Evolutionary conservation across 1,139 yeast genomes (phyloP), one percentile per base, ranked within the genome.

Genomic region (Sugiyamaella neomexicana): DNA sequence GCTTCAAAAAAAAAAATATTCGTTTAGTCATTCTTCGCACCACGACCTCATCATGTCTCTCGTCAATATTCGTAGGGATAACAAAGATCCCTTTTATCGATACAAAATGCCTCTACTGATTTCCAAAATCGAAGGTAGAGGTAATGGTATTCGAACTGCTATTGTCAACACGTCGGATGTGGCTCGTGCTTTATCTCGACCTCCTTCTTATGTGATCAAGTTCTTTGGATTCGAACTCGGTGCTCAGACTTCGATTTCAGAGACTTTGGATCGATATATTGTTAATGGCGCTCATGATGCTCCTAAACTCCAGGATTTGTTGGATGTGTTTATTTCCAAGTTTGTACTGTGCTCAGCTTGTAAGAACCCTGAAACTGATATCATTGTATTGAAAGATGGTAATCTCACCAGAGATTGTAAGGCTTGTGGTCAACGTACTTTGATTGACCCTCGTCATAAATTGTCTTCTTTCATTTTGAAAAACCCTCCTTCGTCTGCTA

Each of bases 81-180:
- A 93, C 78, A 85, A 88, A 70, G 99, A 93, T 78, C 97, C 98
- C 52, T 93, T 93, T 74, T 93, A 95, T 82, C 96, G 99, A 77
- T 93, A 93, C 76, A 93, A 93, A 79, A 93, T 93, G 99, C 99
- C 99, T 70, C 86, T 95, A 49, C 85, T 93, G 74, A 95, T 89
- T 76, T 89, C 97, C 63, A 93, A 95, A 81, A 90, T 90, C 64
- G 99, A 93, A 77, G 99, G 99, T 72, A 83, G 97, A 72, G 99
- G 99, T 77, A 93, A 93, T 76, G 99, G 99, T 81, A 93, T 93
- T 76, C 91, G 90, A 73, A 93, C 99, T 31, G 96, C 95, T 55
- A 85, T 95, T 57, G 82, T 89, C 62, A 95, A 93, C 74, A 83
- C 90, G 57, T 77, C 88, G 39, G 99, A 93, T 70, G 97, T 93